Evolutionary conservation across 2,329 filamentous ascomycete species (phyloP).

Genomic region (Pyrenophora graminea): DNA sequence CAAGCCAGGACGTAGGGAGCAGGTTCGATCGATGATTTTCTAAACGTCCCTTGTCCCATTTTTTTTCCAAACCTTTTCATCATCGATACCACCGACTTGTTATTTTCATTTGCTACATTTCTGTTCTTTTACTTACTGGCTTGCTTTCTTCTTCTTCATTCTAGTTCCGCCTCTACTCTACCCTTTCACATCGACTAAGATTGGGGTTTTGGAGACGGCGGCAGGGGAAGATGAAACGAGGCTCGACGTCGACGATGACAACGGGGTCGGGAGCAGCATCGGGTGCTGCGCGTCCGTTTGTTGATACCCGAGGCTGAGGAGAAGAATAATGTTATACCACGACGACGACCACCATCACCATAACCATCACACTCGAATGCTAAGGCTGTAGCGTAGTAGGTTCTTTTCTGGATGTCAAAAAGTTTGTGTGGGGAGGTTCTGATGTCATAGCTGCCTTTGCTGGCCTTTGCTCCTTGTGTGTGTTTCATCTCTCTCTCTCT

Average conservation of each 20-base stretch:
- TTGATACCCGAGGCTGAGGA: too few species aligned
- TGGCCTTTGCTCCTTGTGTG: too few species aligned
- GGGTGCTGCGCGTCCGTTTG: slow-evolving; percentile 26
- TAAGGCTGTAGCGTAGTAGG: neutral
- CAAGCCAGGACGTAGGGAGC: slow-evolving; percentile 37
- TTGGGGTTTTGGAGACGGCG: slow-evolving; percentile 24
- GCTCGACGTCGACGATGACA: neutral
- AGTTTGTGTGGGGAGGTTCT: neutral
- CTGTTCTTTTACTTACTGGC: neutral
- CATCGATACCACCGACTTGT: slow-evolving; percentile 27
- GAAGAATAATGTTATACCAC: too few species aligned
- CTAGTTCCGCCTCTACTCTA: slow-evolving; percentile 26
- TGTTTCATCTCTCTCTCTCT: neutral
- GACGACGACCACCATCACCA: neutral
- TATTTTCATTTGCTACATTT: neutral
- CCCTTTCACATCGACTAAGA: slow-evolving; percentile 26
- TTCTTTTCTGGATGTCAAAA: neutral
- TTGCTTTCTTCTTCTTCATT: slow-evolving; percentile 22
- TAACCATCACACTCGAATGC: neutral
- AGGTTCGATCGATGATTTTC: slow-evolving; percentile 51
- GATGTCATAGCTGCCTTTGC: too few species aligned
- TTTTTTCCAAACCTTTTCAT: slow-evolving; percentile 17
- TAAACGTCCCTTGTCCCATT: slow-evolving; percentile 21
- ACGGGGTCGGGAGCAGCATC: neutral
- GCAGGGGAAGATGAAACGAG: slow-evolving; percentile 8